A percentile compares a stretch with the other conserved stretches of the same genome.
phyloP scores from a whole-genome alignment of 164 flowering plant genomes.

The Cinnamomum chago region DNA sequence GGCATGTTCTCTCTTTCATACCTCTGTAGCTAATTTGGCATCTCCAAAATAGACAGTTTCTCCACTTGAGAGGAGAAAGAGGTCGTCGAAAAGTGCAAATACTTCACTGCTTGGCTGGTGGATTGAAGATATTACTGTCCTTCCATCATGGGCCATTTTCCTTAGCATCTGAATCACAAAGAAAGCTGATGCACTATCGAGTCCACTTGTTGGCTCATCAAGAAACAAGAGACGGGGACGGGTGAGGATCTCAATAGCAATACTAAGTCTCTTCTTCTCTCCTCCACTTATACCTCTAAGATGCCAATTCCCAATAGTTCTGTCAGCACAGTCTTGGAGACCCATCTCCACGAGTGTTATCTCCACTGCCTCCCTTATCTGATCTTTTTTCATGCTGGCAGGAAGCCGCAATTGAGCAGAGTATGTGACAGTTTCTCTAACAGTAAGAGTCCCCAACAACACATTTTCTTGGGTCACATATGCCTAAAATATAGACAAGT shows the following conservation, averaged over 20 bases:
- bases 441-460: conserved; percentile 66
- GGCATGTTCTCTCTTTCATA: conserved; percentile 13
- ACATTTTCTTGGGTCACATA: conserved; percentile 81
- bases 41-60: conserved; percentile 73
- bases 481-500: conserved; percentile 40
- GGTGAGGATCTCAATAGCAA: conserved; percentile 66
- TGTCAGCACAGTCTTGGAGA: conserved; percentile 60
- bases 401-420: conserved; percentile 73
- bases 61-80: conserved; percentile 65
- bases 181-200: conserved; percentile 81
- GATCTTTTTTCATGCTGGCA: conserved; percentile 33
- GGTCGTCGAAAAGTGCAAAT: conserved; percentile 68
- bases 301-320: conserved; percentile 72
- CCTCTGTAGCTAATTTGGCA: conserved; percentile 57
- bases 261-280: conserved; percentile 72
- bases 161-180: conserved; percentile 56
- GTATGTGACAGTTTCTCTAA: conserved; percentile 60
- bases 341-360: conserved; percentile 65
- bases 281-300: conserved; percentile 77
- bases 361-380: conserved; percentile 41
- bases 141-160: conserved; percentile 53
- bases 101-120: conserved; percentile 92
- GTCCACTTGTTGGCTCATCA: conserved; percentile 79
- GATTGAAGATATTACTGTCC: conserved; percentile 64
- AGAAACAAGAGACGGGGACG: conserved; percentile 60